A percentile compares a stretch with the other conserved stretches of the same genome.
Conservation (phyloP, 768 basidiomycete species). For the Tephrocybe sp. region DNA sequence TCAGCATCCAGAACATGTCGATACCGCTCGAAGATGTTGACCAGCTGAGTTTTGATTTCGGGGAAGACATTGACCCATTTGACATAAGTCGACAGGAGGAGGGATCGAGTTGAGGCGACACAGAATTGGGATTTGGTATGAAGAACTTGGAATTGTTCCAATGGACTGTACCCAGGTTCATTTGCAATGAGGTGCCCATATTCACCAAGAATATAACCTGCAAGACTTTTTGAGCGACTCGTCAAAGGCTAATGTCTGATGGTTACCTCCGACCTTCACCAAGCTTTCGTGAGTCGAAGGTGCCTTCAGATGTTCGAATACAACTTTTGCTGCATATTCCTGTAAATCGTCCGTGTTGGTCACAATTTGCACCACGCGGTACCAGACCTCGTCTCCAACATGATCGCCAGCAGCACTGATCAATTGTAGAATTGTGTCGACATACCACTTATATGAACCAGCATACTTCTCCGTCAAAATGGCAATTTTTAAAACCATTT, state of each 20-base stretch:
- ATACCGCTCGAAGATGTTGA: conserved; percentile 96
- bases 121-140: conserved; percentile 97
- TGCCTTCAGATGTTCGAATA: conserved; percentile 85
- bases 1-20: conserved; percentile 97
- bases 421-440: conserved; percentile 94
- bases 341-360: conserved; percentile 98
- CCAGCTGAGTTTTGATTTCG: conserved; percentile 91
- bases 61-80: conserved; percentile 99
- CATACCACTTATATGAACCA: conserved; percentile 97
- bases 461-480: conserved; percentile 99
- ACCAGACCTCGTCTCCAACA: conserved; percentile 99
- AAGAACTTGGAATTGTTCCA: conserved; percentile 90
- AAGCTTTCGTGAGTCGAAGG: conserved; percentile 90
- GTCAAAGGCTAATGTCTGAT: neutral
- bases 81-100: conserved; percentile 95
- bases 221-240: conserved; percentile 4
- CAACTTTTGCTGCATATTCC: conserved; percentile 91
- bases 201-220: conserved; percentile 96
- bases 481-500: conserved; percentile 99
- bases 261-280: conserved; percentile 91
- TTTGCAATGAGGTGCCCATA: conserved; percentile 98
- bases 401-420: conserved; percentile 98
- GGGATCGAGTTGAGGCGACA: conserved; percentile 84
- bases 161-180: conserved; percentile 88
- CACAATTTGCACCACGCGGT: conserved; percentile 96